A percentile compares a stretch with the other conserved stretches of the same genome.
phyloP scores from a whole-genome alignment of 495 filamentous ascomycete species.

The Hypoxylon cercidicola region DNA sequence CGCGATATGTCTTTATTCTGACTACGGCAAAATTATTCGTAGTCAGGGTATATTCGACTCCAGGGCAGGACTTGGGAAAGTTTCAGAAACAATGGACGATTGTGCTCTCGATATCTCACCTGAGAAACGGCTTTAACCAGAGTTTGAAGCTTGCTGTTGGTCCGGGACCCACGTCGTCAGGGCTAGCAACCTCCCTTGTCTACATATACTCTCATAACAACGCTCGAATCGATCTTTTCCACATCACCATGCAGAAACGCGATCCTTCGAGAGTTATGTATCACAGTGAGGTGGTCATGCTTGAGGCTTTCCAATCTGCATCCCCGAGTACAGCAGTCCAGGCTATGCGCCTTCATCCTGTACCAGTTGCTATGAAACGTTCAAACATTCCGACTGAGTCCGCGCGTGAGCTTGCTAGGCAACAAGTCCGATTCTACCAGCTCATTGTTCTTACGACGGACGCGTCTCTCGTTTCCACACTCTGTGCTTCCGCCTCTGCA shows the following conservation, averaged over 20 bases:
- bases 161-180: slow-evolving; percentile 23
- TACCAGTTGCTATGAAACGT: slow-evolving; percentile 23
- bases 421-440: slow-evolving; percentile 38
- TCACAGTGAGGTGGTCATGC: slow-evolving; percentile 26
- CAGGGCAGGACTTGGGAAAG: slow-evolving; percentile 32
- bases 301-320: slow-evolving; percentile 15
- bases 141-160: slow-evolving; percentile 34
- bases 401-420: slow-evolving; percentile 19
- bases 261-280: slow-evolving; percentile 37
- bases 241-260: slow-evolving; percentile 40
- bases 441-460: slow-evolving; percentile 33
- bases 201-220: slow-evolving; percentile 37
- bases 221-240: slow-evolving; percentile 47
- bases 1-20: slow-evolving; percentile 42
- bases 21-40: slow-evolving; percentile 44
- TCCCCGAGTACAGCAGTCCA: slow-evolving; percentile 12
- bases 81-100: slow-evolving; percentile 37
- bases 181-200: slow-evolving; percentile 33
- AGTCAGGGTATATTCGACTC: slow-evolving; percentile 30
- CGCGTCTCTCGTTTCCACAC: slow-evolving; percentile 33
- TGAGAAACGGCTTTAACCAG: slow-evolving; percentile 37
- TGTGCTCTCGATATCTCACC: slow-evolving; percentile 39
- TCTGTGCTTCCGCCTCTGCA: slow-evolving; percentile 28
- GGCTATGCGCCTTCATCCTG: slow-evolving; percentile 36
- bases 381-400: slow-evolving; percentile 15